A percentile compares a stretch with the other conserved stretches of the same genome.
These are phyloP conservation scores for Tetracentron sinense DNA, from an alignment of 164 flowering plant species.

Conservation along the genomic window DNA sequence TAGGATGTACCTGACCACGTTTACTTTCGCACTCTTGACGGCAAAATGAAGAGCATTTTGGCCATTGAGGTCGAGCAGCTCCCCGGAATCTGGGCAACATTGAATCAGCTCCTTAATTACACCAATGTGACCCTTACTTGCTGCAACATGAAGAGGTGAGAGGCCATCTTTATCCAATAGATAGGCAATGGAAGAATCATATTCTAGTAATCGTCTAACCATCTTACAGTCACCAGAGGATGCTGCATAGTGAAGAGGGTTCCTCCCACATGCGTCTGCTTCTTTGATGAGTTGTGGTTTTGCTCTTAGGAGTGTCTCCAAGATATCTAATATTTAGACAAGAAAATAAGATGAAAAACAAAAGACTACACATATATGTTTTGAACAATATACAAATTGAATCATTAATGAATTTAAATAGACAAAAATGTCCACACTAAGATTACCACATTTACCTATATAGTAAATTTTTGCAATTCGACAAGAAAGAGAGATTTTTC, in stretches of 20 bases:
- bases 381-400: too few species aligned
- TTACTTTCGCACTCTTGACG: neutral
- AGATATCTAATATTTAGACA: too few species aligned
- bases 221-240: neutral
- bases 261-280: neutral
- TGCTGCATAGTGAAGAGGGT: constrained; percentile 11
- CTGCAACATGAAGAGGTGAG: constrained; percentile 6
- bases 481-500: too few species aligned
- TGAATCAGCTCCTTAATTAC: neutral
- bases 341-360: too few species aligned
- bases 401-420: too few species aligned
- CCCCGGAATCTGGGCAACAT: neutral
- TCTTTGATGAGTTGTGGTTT: neutral
- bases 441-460: too few species aligned
- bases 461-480: too few species aligned
- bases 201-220: neutral
- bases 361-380: too few species aligned
- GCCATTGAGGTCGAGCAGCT: neutral
- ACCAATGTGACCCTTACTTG: neutral
- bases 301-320: too few species aligned
- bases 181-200: neutral
- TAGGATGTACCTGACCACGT: neutral
- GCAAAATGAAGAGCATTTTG: constrained; percentile 11
- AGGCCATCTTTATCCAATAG: neutral
- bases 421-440: too few species aligned